Base-by-base conservation (phyloP, 352 stramenopile genomes). In the Pythium vanterpoolii region DNA sequence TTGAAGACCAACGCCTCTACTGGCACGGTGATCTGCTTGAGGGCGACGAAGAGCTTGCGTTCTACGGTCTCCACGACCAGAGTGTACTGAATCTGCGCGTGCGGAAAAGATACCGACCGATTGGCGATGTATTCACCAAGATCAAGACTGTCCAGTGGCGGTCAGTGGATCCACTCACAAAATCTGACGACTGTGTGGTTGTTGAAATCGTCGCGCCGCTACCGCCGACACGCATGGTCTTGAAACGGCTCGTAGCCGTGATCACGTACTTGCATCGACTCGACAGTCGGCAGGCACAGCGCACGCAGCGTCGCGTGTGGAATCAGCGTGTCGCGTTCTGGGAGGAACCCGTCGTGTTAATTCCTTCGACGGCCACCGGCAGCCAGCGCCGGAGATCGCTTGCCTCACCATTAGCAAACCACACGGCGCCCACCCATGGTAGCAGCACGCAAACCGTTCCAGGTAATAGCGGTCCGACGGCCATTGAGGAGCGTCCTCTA, bases 61-160 rank as follows among this genome's bases (percentile, higher is more conserved):
- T 68, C 45, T 85, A 87, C 59, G 77, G 74, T 9, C 69, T 91
- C 43, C 64, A 83, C 39, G 68, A 86, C 36, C 66, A 71, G 28
- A 84, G 74, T 27, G 68, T 83, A 3, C 39, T 91, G 38, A 71
- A 76, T 9, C 60, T 91, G 26, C 65, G 64, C 34, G 62, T 73
- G 3, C 62, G 66, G 4, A 83, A 82, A 40, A 69, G 65, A 6
- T 87, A 76, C 52, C 77, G 82, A 10, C 62, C 70, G 24, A 87
- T 91, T 43, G 80, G 82, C n/a, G 77, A 86, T 53, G 64, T 86
- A 24, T 83, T 76, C 65, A 73, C 67, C 38, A 87, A 73, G 18
- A 80, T 89, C 59, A 79, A 79, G 23, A 81, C 75, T 1, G 71
- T 91, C 19, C 65, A 60, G 7, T 86, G 87, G 55, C 21, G 16